Conservation (phyloP, 805 yeast genomes). For the Groenewaldozyma salmanticensis region DNA sequence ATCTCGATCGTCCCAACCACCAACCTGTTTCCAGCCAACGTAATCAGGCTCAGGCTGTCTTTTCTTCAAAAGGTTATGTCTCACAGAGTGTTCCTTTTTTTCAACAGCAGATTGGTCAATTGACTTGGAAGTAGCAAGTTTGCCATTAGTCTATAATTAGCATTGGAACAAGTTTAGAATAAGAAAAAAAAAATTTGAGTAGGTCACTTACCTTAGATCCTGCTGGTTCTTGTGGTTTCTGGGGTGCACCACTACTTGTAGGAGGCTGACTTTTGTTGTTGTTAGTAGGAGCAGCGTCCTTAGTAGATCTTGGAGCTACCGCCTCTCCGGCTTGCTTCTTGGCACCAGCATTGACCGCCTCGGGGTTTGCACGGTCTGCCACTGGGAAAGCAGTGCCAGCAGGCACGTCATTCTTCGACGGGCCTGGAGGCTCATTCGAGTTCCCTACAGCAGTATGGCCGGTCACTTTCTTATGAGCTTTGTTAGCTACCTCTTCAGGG, state of each 20-base stretch:
- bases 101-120: slow-evolving; percentile 8
- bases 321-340: neutral
- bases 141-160: too few species aligned
- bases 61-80: slow-evolving; percentile 10
- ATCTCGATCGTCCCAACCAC: slow-evolving; percentile 72
- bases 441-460: slow-evolving; percentile 21
- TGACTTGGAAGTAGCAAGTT: slow-evolving; percentile 2
- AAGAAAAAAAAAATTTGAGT: too few species aligned
- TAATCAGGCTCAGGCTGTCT: slow-evolving; percentile 45
- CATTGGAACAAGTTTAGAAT: too few species aligned
- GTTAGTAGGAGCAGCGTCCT: too few species aligned
- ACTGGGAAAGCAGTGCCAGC: slow-evolving; percentile 25
- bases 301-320: neutral
- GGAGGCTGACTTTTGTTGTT: too few species aligned
- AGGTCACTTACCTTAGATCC: too few species aligned
- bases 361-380: slow-evolving; percentile 19
- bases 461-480: slow-evolving; percentile 5
- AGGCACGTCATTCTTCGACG: slow-evolving; percentile 13
- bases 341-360: slow-evolving; percentile 21
- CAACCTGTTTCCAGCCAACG: slow-evolving; percentile 92
- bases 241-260: neutral
- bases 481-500: slow-evolving; percentile 4
- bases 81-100: slow-evolving; percentile 5
- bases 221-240: too few species aligned
- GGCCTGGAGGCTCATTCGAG: slow-evolving; percentile 22